Conservation (phyloP, 352 stramenopile genomes). For the Pythium brachiatum region DNA sequence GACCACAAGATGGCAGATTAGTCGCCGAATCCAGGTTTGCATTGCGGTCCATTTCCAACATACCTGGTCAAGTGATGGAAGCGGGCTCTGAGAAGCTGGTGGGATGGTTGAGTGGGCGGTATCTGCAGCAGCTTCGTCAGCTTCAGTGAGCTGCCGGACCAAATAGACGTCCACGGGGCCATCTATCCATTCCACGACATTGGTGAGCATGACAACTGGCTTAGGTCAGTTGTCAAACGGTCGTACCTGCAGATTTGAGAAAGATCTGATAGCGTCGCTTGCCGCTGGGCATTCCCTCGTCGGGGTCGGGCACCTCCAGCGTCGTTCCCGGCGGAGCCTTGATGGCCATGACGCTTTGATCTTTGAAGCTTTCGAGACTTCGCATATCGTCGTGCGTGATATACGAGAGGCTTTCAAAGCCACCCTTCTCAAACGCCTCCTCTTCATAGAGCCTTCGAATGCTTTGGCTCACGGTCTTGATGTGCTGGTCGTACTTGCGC, state of each 20-base stretch:
- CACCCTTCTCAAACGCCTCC: constrained; percentile 72
- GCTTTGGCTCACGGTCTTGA: constrained; percentile 76
- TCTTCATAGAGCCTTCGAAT: constrained; percentile 85
- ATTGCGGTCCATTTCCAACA: not conserved
- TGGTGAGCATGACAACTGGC: not conserved
- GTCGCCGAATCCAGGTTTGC: not conserved
- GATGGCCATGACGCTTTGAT: constrained; percentile 93
- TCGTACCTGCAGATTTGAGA: constrained; percentile 84
- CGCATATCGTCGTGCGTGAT: constrained; percentile 89
- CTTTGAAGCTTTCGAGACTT: constrained; percentile 73
- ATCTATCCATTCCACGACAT: constrained; percentile 33
- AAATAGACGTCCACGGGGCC: constrained; percentile 91
- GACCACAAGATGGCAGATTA: not conserved
- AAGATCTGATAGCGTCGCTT: constrained; percentile 93
- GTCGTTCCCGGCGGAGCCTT: constrained; percentile 92
- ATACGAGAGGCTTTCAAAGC: constrained; percentile 80
- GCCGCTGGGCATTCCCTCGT: constrained; percentile 90
- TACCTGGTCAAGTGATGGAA: constrained; percentile 59
- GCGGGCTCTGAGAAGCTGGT: constrained; percentile 30
- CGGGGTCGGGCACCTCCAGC: constrained; percentile 93
- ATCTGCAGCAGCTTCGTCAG: constrained; percentile 27
- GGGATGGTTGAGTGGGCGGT: constrained; percentile 10
- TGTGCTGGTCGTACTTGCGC: constrained; percentile 79
- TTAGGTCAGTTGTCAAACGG: no score
- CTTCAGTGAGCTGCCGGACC: constrained; percentile 58